phyloP scores from a whole-genome alignment of 345 rosid genomes.

The Syzygium aromaticum region DNA sequence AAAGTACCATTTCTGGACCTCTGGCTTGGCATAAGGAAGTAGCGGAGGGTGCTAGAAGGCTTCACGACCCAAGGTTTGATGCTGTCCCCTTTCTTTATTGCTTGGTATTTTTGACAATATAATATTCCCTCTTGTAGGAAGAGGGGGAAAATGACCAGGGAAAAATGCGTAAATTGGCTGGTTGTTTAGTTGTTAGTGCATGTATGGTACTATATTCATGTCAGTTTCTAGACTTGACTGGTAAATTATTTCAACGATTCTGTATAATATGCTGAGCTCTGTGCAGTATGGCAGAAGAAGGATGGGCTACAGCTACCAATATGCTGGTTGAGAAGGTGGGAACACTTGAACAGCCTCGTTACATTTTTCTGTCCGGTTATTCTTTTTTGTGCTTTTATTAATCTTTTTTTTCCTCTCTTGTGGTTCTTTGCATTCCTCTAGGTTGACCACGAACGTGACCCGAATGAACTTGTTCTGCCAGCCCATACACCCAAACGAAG shows the following conservation, averaged over 20 bases:
- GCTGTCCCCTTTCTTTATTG: not conserved
- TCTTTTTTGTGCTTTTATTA: not conserved
- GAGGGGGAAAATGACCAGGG: not conserved
- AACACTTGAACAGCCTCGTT: not conserved
- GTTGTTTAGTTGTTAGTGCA: not conserved
- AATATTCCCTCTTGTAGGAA: not conserved
- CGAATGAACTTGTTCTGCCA: conserved; percentile 25
- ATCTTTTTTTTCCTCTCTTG: not conserved
- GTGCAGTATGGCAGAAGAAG: conserved; percentile 45
- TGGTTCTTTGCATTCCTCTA: conserved; percentile 13
- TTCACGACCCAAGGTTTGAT: conserved; percentile 54
- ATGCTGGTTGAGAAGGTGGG: conserved; percentile 58
- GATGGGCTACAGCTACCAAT: conserved; percentile 56
- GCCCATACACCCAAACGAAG: conserved; percentile 50
- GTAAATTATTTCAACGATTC: not conserved
- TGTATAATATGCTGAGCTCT: conserved; percentile 1
- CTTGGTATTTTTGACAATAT: not conserved
- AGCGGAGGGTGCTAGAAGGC: conserved; percentile 24
- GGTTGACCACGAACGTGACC: conserved; percentile 37
- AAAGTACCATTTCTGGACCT: conserved; percentile 40
- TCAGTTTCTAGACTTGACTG: not conserved
- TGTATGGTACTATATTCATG: not conserved
- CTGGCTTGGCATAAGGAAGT: conserved; percentile 70
- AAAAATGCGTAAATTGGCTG: not conserved
- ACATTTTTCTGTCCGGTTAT: not conserved